Percentiles rank a stretch among this genome's conserved stretches.
phyloP scores from a whole-genome alignment of 768 basidiomycete species.

The Lactifluus echinatus region DNA sequence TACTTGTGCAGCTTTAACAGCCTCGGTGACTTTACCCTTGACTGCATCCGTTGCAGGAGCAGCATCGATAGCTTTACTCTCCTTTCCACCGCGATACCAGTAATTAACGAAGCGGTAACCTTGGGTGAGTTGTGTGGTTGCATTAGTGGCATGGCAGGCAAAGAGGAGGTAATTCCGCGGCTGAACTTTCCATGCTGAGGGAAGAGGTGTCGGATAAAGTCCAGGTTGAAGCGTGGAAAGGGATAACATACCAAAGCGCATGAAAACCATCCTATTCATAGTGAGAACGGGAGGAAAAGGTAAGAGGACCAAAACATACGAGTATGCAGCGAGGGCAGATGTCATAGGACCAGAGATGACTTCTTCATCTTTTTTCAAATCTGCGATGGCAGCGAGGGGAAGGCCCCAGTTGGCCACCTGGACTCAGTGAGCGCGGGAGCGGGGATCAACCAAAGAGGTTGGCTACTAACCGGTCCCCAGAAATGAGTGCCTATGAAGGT shows the following conservation, averaged over 20 bases:
- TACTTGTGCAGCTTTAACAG: constrained; percentile 35
- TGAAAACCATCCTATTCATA: constrained; percentile 61
- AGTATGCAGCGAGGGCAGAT: constrained; percentile 80
- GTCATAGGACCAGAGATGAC: constrained; percentile 98
- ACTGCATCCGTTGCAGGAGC: constrained; percentile 19
- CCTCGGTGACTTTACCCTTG: constrained; percentile 40
- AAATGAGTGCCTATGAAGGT: constrained; percentile 76
- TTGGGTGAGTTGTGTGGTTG: constrained; percentile 77
- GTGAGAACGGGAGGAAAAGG: neutral
- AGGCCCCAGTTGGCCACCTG: constrained; percentile 99
- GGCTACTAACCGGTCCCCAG: constrained; percentile 92
- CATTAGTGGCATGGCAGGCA: constrained; percentile 90
- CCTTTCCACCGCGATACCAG: constrained; percentile 84
- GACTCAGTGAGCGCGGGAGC: constrained; percentile 27
- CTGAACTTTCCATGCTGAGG: constrained; percentile 86
- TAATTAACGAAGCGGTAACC: constrained; percentile 82
- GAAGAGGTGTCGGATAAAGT: neutral
- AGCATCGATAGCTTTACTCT: constrained; percentile 38
- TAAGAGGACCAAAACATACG: constrained; percentile 48
- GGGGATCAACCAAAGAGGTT: neutral
- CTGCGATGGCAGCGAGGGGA: constrained; percentile 85
- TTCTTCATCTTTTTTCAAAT: constrained; percentile 90
- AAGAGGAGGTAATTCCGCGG: constrained; percentile 95
- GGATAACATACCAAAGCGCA: constrained; percentile 69
- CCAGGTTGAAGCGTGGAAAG: neutral